Evolutionary conservation across 2,329 filamentous ascomycete species (phyloP).

Genomic region (Talaromyces sp.): DNA sequence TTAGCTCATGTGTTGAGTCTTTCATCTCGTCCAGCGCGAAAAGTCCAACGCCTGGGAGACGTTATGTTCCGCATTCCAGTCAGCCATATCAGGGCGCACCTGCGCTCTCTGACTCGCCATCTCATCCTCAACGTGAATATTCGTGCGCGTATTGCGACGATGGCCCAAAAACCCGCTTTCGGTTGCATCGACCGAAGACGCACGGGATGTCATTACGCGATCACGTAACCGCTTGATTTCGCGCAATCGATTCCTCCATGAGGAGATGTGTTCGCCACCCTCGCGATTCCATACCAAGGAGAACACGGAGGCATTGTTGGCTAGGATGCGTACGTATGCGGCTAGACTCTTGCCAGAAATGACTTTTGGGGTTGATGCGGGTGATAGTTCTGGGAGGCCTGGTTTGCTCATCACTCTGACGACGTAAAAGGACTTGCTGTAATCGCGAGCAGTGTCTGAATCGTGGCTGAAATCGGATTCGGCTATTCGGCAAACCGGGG

Average conservation of each 20-base stretch:
- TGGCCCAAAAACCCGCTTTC: slow-evolving; percentile 34
- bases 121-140: slow-evolving; percentile 35
- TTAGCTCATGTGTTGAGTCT: too few species aligned
- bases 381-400: slow-evolving; percentile 87
- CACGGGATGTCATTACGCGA: slow-evolving; percentile 33
- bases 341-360: slow-evolving; percentile 78
- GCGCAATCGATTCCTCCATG: slow-evolving; percentile 81
- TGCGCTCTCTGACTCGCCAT: slow-evolving; percentile 29
- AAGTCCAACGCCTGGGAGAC: slow-evolving; percentile 42
- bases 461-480: slow-evolving; percentile 35
- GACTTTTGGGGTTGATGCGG: slow-evolving; percentile 83
- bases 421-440: slow-evolving; percentile 65
- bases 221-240: slow-evolving; percentile 82
- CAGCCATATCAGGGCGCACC: slow-evolving; percentile 34
- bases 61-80: slow-evolving; percentile 39
- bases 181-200: slow-evolving; percentile 28
- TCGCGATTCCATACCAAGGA: slow-evolving; percentile 76
- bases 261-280: slow-evolving; percentile 77
- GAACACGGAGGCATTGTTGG: slow-evolving; percentile 91
- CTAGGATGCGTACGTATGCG: slow-evolving; percentile 79
- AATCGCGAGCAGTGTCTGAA: slow-evolving; percentile 24
- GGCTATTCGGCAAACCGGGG: slow-evolving; percentile 59
- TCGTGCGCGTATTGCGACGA: slow-evolving; percentile 38
- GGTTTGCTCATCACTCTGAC: slow-evolving; percentile 85
- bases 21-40: slow-evolving; percentile 40